Evolutionary conservation across 257 asterid species (phyloP), one percentile per base, ranked within the genome.

Genomic region (Plectranthus barbatus): DNA sequence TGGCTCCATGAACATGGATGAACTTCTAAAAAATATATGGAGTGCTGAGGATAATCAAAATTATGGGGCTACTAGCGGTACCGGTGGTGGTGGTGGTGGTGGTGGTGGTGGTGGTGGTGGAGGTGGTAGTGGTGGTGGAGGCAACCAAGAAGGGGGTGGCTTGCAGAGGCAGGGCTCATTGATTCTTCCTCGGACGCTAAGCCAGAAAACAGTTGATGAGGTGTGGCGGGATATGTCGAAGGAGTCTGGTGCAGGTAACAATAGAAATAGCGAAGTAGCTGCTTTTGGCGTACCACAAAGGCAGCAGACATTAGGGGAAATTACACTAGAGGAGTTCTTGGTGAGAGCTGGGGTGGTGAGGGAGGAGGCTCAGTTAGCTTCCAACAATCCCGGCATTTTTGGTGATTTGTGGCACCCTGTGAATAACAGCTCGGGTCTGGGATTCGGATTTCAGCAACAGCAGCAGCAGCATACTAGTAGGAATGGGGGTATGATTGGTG

Each of bases 1-100:
- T 45, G 99, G 99, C 13, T 93, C 99, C 0, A 90, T 90, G 97
- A 93, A 90, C 74, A 93, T 93, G 99, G 99, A 93, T 79, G 99
- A 93, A 80, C 80, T 93, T 74, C 76, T 93, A 9, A 93, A 84
- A 75, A 90, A 69, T 50, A 87, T 93, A 67, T 93, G 99, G 97
- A 90, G 78, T 66, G 95, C 97, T 1, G 97, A 90, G 84, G 99
- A 90, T 40, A 76, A 77, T 81, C 96, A 93, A 45, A 81, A 68
- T 48, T 39, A 76, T n/a, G 94, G 81, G 19, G 34, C 81, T 9
- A 17, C 73, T 2, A 64, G 47, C 24, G 74, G 42, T n/a, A n/a
- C n/a, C n/a, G n/a, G n/a, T n/a, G n/a, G n/a, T n/a, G n/a, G n/a
- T n/a, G n/a, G n/a, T n/a, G n/a, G 66, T 17, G 56, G 47, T 18